A percentile compares a stretch with the other conserved stretches of the same genome.
phyloP scores from a whole-genome alignment of 148 eudicot species.

The Suaeda aralocaspica region DNA sequence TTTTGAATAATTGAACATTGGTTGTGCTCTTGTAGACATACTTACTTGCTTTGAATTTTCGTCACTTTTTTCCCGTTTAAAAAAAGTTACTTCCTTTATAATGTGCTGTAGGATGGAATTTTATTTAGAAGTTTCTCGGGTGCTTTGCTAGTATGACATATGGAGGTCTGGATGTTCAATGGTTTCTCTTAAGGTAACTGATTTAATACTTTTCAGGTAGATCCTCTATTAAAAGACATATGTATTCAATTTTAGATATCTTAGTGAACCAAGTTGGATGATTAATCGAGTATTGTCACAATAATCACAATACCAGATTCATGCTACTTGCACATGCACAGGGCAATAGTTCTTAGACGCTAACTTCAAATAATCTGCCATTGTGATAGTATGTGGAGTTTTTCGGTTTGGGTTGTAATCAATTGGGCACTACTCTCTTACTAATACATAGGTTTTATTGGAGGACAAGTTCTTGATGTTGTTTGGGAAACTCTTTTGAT shows the following conservation, averaged over 20 bases:
- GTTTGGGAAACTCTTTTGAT: background rate
- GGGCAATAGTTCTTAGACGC: background rate
- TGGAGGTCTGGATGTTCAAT: constrained; percentile 35
- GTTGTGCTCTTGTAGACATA: background rate
- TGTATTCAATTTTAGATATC: constrained; percentile 3
- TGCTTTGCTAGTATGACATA: constrained; percentile 34
- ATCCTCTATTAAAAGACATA: background rate
- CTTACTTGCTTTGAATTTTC: background rate
- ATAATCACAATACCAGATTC: background rate
- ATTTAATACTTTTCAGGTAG: constrained; percentile 23
- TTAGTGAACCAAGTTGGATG: background rate
- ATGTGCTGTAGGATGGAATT: constrained; percentile 39
- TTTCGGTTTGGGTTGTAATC: too few species aligned
- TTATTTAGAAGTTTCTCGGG: constrained; percentile 29
- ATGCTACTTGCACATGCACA: background rate
- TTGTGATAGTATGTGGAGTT: background rate
- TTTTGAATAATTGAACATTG: background rate
- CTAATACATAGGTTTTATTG: too few species aligned
- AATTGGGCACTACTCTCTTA: too few species aligned
- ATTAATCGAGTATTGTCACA: background rate
- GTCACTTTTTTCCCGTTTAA: background rate
- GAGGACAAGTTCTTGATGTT: too few species aligned
- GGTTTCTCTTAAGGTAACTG: constrained; percentile 36
- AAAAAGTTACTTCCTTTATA: constrained; percentile 26
- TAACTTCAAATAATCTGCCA: background rate